Conservation (phyloP, 345 rosid species). For the Atalantia buxifolia region DNA sequence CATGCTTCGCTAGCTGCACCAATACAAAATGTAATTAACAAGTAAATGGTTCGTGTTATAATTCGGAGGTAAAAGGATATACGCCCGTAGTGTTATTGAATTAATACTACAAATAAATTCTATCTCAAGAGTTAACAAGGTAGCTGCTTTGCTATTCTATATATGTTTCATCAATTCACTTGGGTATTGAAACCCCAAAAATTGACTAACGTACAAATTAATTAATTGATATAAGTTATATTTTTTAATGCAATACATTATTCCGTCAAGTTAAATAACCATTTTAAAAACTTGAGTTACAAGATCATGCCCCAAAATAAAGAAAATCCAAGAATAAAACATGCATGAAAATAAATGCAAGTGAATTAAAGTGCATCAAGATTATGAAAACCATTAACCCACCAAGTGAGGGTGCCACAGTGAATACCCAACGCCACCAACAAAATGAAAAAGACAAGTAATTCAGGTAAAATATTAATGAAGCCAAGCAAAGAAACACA, state of each 20-base stretch:
- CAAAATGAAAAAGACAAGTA: not conserved
- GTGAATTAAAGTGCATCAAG: too few species aligned
- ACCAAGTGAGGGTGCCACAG: too few species aligned
- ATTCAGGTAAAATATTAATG: not conserved
- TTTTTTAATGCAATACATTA: not conserved
- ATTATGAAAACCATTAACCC: too few species aligned
- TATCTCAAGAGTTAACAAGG: not conserved
- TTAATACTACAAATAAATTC: too few species aligned
- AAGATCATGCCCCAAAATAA: too few species aligned
- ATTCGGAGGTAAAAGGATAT: not conserved
- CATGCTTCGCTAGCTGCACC: slow-evolving; percentile 77
- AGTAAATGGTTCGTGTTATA: not conserved
- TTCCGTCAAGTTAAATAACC: too few species aligned
- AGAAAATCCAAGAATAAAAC: too few species aligned
- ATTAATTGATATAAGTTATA: not conserved
- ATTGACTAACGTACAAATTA: not conserved
- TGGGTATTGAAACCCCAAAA: not conserved
- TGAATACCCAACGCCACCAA: too few species aligned
- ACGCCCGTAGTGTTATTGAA: not conserved
- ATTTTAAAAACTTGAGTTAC: too few species aligned
- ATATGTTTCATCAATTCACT: not conserved
- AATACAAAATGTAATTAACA: not conserved
- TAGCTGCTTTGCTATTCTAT: not conserved
- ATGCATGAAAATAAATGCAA: too few species aligned
- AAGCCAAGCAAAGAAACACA: not conserved